A percentile compares a stretch with the other conserved stretches of the same genome.
phyloP scores from a whole-genome alignment of 257 asterid species.

The Gentiana straminea region DNA sequence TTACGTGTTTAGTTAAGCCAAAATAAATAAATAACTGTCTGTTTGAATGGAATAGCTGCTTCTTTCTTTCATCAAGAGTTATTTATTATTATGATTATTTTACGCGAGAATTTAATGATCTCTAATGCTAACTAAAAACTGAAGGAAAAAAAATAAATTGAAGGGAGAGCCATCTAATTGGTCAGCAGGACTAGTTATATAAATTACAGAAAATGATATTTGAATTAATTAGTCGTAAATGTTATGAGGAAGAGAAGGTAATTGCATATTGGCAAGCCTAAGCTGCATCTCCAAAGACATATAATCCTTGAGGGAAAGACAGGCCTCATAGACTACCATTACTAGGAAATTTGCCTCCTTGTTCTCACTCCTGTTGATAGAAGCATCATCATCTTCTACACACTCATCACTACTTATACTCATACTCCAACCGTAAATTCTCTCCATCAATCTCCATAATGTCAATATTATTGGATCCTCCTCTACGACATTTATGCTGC shows the following conservation, averaged over 20 bases:
- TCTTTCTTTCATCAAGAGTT: neutral
- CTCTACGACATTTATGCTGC: slow-evolving; percentile 53
- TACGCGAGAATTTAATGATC: too few relatives aligned
- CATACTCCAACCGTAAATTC: slow-evolving; percentile 47
- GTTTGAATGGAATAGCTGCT: too few relatives aligned
- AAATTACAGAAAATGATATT: too few relatives aligned
- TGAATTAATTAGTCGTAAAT: too few relatives aligned
- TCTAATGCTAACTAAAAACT: neutral
- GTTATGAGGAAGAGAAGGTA: neutral
- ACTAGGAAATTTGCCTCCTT: slow-evolving; percentile 33
- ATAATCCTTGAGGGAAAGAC: slow-evolving; percentile 45
- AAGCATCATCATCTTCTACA: slow-evolving; percentile 16
- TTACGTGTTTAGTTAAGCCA: too few relatives aligned
- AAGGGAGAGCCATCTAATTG: too few relatives aligned
- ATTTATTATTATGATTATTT: too few relatives aligned
- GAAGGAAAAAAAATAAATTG: neutral
- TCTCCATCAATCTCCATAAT: slow-evolving; percentile 41
- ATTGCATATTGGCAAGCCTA: slow-evolving; percentile 60
- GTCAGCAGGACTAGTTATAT: too few relatives aligned
- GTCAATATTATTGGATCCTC: slow-evolving; percentile 40
- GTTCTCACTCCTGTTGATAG: slow-evolving; percentile 42
- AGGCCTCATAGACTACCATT: slow-evolving; percentile 47
- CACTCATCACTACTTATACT: slow-evolving; percentile 14
- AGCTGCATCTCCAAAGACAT: slow-evolving; percentile 63
- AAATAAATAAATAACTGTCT: too few relatives aligned